A percentile compares a stretch with the other conserved stretches of the same genome.
These are phyloP conservation scores for Primulina eburnea DNA, from an alignment of 257 asterid genomes.

Conservation along the genomic window DNA sequence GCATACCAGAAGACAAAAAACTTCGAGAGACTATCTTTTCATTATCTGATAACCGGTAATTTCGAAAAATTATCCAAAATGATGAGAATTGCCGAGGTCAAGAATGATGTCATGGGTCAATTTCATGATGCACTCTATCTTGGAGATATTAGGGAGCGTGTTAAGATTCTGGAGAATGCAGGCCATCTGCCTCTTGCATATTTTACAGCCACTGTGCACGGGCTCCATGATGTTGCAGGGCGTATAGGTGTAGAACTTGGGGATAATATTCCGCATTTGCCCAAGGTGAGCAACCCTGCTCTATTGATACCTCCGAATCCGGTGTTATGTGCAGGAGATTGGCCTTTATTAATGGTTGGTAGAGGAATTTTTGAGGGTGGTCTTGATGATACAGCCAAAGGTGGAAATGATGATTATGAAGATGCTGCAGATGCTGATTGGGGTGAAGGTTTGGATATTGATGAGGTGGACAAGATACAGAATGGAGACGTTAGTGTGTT, in stretches of 20 bases:
- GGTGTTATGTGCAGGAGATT: conserved; percentile 62
- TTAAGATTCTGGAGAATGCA: conserved; percentile 70
- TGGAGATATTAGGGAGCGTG: conserved; percentile 81
- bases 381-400: conserved; percentile 49
- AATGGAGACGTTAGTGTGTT: conserved; percentile 40
- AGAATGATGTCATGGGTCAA: conserved; percentile 93
- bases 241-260: conserved; percentile 46
- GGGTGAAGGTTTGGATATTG: conserved; percentile 52
- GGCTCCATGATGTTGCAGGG: conserved; percentile 49
- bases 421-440: conserved; percentile 63
- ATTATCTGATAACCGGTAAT: conserved; percentile 82
- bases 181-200: conserved; percentile 74
- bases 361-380: conserved; percentile 73
- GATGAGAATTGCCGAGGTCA: conserved; percentile 93
- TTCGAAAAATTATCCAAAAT: conserved; percentile 74
- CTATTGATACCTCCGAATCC: conserved; percentile 57
- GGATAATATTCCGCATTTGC: conserved; percentile 44
- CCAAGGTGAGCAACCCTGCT: conserved; percentile 37
- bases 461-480: conserved; percentile 41
- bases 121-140: conserved; percentile 88
- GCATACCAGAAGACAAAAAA: conserved; percentile 91
- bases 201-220: conserved; percentile 38
- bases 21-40: conserved; percentile 86
- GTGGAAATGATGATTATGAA: conserved; percentile 44
- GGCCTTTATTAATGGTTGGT: conserved; percentile 83